Percentiles rank a stretch among this genome's conserved stretches.
phyloP scores from a whole-genome alignment of 768 basidiomycete species.

The Neoboletus subvelutipes region DNA sequence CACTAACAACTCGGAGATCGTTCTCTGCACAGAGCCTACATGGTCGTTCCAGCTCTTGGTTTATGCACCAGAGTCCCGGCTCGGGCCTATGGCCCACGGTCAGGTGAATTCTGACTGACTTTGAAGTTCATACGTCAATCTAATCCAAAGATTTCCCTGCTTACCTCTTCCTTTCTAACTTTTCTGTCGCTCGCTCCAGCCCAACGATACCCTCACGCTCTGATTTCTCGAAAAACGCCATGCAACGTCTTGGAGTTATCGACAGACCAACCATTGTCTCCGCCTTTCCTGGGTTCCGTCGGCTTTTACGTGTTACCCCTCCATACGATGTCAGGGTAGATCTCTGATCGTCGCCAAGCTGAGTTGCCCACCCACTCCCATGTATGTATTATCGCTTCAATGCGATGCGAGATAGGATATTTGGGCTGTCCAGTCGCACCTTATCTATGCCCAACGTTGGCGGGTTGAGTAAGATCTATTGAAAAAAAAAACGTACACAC shows the following conservation, averaged over 20 bases:
- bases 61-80: neutral
- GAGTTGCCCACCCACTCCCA: neutral
- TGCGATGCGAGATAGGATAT: slow-evolving; percentile 3
- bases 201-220: neutral
- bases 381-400: slow-evolving; percentile 2
- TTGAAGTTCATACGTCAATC: neutral
- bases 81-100: neutral
- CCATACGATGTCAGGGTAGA: neutral
- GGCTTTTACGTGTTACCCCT: neutral
- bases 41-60: too few species aligned
- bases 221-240: neutral
- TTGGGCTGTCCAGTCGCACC: neutral
- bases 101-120: too few species aligned
- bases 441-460: neutral
- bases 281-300: neutral
- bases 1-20: neutral
- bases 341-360: slow-evolving; percentile 2
- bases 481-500: slow-evolving; percentile 1
- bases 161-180: neutral
- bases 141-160: neutral
- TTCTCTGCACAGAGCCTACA: neutral
- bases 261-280: neutral
- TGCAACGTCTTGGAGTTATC: neutral
- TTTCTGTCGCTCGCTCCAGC: neutral
- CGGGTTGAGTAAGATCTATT: neutral